Evolutionary conservation across 129 eudicot genomes (phyloP).

Genomic region (Tanacetum coccineum): DNA sequence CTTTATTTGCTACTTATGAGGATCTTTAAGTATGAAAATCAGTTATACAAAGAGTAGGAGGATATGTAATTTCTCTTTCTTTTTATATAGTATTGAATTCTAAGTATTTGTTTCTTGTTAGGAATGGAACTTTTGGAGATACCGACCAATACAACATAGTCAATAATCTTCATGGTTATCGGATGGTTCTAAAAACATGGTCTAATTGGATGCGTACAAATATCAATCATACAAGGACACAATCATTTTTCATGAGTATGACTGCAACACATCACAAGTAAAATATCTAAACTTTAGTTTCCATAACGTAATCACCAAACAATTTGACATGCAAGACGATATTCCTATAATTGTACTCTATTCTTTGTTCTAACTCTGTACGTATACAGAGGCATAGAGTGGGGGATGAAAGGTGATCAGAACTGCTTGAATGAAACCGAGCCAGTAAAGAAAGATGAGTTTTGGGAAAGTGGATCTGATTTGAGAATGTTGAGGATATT

Average conservation of each 20-base stretch:
- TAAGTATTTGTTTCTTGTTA: too few relatives aligned
- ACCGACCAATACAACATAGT: conserved; percentile 29
- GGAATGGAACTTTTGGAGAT: conserved; percentile 31
- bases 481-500: conserved; percentile 38
- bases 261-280: conserved; percentile 49
- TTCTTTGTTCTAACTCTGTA: background rate
- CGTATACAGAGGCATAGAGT: conserved; percentile 33
- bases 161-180: conserved; percentile 42
- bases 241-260: conserved; percentile 62
- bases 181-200: conserved; percentile 64
- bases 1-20: too few relatives aligned
- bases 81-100: too few relatives aligned
- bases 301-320: background rate
- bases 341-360: too few relatives aligned
- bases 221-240: conserved; percentile 51
- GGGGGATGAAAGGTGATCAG: conserved; percentile 32
- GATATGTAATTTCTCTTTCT: too few relatives aligned
- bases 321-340: background rate
- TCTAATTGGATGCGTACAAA: conserved; percentile 53
- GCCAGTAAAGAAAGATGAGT: conserved; percentile 34
- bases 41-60: too few relatives aligned
- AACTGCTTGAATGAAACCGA: conserved; percentile 43
- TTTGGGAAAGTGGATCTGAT: conserved; percentile 47
- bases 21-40: too few relatives aligned
- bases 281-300: background rate